Conservation (phyloP, 176 grass and related monocot species). For the Echinochloa phyllopogon region DNA sequence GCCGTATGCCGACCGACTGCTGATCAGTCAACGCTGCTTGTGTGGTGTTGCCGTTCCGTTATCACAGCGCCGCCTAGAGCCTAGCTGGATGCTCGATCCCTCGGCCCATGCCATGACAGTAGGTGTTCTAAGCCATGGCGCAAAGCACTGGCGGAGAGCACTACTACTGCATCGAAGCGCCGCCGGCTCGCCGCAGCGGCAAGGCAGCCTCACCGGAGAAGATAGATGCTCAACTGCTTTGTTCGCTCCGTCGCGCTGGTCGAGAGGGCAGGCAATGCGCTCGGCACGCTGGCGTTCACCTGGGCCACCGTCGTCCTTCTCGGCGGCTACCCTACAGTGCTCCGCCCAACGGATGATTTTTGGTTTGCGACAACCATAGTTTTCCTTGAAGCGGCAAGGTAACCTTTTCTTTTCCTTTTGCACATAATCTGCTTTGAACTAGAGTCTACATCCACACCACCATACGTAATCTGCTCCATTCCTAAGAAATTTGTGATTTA, state of each 20-base stretch:
- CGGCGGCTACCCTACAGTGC: conserved; percentile 36
- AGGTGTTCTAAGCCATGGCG: background rate
- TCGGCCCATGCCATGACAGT: background rate
- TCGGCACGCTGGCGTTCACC: conserved; percentile 56
- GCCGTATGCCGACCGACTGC: background rate
- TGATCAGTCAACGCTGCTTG: background rate
- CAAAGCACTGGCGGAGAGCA: background rate
- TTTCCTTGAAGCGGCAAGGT: conserved; percentile 30
- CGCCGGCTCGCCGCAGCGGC: background rate
- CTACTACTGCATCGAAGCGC: background rate
- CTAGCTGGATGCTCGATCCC: background rate
- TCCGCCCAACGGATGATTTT: conserved; percentile 35
- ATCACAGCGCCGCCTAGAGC: background rate
- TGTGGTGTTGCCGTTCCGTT: background rate
- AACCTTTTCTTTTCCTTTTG: no score
- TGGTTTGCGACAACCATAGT: conserved; percentile 43
- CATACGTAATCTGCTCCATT: no score
- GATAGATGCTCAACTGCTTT: conserved; percentile 33
- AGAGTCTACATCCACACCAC: no score
- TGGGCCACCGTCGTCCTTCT: conserved; percentile 63
- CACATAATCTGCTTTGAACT: no score
- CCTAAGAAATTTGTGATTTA: background rate
- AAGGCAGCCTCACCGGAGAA: conserved; percentile 35
- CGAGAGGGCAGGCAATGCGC: conserved; percentile 45
- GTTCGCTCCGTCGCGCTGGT: conserved; percentile 34